Percentiles rank a stretch among this genome's conserved stretches.
These are phyloP conservation scores for Xylariales sp. DNA, from an alignment of 2,329 filamentous ascomycete species.

Conservation along the genomic window DNA sequence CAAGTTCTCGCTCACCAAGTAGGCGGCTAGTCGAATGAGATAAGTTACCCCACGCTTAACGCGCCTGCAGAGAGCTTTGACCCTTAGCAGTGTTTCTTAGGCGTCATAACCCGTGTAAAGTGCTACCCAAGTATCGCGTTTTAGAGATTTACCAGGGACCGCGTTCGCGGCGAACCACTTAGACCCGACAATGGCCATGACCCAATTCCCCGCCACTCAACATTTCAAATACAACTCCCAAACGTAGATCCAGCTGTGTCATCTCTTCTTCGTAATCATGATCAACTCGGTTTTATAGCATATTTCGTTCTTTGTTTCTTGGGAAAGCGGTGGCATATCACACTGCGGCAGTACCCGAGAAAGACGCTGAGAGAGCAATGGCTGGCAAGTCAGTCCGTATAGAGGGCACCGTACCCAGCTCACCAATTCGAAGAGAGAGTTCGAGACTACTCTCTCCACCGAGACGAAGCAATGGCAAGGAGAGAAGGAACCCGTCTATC, in stretches of 20 bases:
- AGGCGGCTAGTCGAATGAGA: too few relatives aligned
- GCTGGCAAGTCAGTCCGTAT: not conserved
- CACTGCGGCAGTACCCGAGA: too few relatives aligned
- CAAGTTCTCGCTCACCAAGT: too few relatives aligned
- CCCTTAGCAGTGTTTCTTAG: not conserved
- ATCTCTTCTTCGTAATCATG: constrained; percentile 4
- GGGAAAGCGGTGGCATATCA: not conserved
- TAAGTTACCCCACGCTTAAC: too few relatives aligned
- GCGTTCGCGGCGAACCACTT: constrained; percentile 8
- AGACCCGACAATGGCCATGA: constrained; percentile 6
- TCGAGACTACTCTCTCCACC: constrained; percentile 21
- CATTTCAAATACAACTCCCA: too few relatives aligned
- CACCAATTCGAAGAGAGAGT: constrained; percentile 12
- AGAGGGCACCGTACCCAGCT: constrained; percentile 8
- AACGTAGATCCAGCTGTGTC: not conserved
- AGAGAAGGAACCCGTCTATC: constrained; percentile 45
- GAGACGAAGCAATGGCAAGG: constrained; percentile 31
- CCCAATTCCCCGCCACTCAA: constrained; percentile 10
- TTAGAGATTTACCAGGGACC: constrained; percentile 6
- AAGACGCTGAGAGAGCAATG: constrained; percentile 5
- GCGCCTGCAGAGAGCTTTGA: too few relatives aligned
- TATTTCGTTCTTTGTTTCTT: not conserved
- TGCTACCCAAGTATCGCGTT: constrained; percentile 6
- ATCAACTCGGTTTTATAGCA: not conserved
- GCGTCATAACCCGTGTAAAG: constrained; percentile 6